Conservation (phyloP, 2,329 filamentous ascomycete species). For the Elsinoe ampelina region DNA sequence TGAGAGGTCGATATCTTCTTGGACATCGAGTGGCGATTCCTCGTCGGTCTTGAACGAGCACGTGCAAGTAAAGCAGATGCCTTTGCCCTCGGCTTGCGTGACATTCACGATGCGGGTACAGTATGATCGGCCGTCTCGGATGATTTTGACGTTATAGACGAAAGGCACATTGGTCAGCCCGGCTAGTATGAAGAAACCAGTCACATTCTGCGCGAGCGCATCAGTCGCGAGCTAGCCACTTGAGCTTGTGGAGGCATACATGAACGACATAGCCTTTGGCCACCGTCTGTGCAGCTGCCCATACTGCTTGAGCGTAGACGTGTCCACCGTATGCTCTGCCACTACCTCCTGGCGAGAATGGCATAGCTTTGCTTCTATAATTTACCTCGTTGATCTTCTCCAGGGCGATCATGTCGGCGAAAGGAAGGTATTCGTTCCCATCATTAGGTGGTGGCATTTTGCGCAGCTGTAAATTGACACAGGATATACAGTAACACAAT, state of each 20-base stretch:
- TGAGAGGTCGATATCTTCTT: conserved; percentile 29
- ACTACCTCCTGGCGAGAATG: conserved; percentile 36
- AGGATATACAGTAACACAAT: neutral
- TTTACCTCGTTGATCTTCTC: conserved; percentile 33
- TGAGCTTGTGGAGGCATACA: conserved; percentile 27
- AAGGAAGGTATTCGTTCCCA: conserved; percentile 30
- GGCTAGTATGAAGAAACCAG: conserved; percentile 43
- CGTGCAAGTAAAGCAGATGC: conserved; percentile 44
- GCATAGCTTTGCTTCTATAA: conserved; percentile 32
- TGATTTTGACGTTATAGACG: conserved; percentile 41
- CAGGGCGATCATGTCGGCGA: conserved; percentile 33
- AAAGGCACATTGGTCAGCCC: conserved; percentile 41
- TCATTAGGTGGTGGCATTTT: conserved; percentile 14
- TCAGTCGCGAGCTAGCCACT: conserved; percentile 13
- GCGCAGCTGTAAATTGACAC: neutral
- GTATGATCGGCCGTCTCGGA: conserved; percentile 45
- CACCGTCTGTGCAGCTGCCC: conserved; percentile 48
- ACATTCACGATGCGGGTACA: conserved; percentile 45
- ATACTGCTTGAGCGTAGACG: conserved; percentile 49
- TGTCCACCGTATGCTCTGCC: conserved; percentile 46
- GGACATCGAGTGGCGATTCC: conserved; percentile 24
- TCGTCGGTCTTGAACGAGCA: conserved; percentile 45
- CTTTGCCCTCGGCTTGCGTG: conserved; percentile 36
- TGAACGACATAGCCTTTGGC: conserved; percentile 42
- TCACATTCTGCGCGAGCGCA: conserved; percentile 36